Percentiles rank a stretch among this genome's conserved stretches.
Conservation (phyloP, 116 monocot genomes). For the Trichopus zeylanicus region DNA sequence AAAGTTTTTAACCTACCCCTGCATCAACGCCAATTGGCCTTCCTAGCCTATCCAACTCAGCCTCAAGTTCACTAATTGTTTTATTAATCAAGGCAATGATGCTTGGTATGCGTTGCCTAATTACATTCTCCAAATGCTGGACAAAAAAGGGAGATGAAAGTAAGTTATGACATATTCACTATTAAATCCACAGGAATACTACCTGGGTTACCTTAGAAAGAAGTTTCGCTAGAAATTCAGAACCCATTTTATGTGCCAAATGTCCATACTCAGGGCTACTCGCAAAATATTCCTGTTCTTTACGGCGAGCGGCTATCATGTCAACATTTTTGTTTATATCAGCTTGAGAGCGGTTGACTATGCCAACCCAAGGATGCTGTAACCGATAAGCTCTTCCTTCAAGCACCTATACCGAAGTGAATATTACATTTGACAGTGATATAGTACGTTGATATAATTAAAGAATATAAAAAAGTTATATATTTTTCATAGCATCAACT, state of each 20-base stretch:
- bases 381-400: slow-evolving; percentile 97
- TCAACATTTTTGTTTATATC: slow-evolving; percentile 99
- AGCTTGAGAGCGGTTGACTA: slow-evolving; percentile 98
- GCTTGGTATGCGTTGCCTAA: slow-evolving; percentile 80
- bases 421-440: not conserved
- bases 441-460: not conserved
- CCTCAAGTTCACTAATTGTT: slow-evolving; percentile 84
- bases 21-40: slow-evolving; percentile 89
- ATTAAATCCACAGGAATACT: not conserved
- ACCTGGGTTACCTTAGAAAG: slow-evolving; percentile 61
- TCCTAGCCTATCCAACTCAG: slow-evolving; percentile 82
- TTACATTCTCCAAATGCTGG: slow-evolving; percentile 94
- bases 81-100: slow-evolving; percentile 91
- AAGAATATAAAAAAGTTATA: not conserved
- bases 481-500: not conserved
- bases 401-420: slow-evolving; percentile 49
- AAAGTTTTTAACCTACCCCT: slow-evolving; percentile 62
- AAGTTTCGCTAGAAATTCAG: slow-evolving; percentile 94
- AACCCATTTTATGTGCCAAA: slow-evolving; percentile 94
- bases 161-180: not conserved
- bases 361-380: slow-evolving; percentile 98
- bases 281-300: slow-evolving; percentile 86
- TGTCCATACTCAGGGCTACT: slow-evolving; percentile 96
- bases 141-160: slow-evolving; percentile 5
- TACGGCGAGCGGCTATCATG: slow-evolving; percentile 88